Base-by-base conservation (phyloP, 2,329 filamentous ascomycete species). In the Geosmithia morbida region DNA sequence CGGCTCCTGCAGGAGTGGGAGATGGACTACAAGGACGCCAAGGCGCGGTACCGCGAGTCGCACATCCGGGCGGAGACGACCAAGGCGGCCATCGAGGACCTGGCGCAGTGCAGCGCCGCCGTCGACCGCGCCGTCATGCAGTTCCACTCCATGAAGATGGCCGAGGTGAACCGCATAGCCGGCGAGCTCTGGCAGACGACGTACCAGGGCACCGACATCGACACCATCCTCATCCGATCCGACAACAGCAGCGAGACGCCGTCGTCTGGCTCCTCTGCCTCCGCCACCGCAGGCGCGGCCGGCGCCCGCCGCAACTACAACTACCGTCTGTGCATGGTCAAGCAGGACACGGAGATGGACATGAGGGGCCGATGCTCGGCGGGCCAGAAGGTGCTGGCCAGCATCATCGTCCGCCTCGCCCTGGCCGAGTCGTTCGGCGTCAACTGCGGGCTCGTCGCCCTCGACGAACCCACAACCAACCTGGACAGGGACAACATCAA, bases 341-440 rank as follows among this genome's bases (percentile, higher is more conserved):
- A 98, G 69, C 84, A 90, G 61, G 88, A 94, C 58, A 87, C 85
- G 1, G 92, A 98, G 65, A 95, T 98, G 88, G 92, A 98, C 67
- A 98, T 98, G 92, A 87, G 92, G 52, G 94, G 92, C 1, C 86
- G 92, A 48, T 98, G 92, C 72, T 94, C 86, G 54, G 92, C 92
- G 1, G 92, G 92, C 3, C 92, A 98, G 63, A 96, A 94, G 66
- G 90, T 98, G 26, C 78, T 98, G 26, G 92, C 92, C 4, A 88
- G 83, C 64, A 98, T 98, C 67, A 94, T 98, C 65, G 96, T 98
- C 63, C 89, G 92, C 2, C 77, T 98, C 26, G 92, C 94, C 13
- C 77, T 98, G 44, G 92, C 92, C 3, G 92, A 98, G 65, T 95
- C 88, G 56, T 98, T 98, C 61, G 92, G 92, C 53, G 79, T 89